A percentile compares a stretch with the other conserved stretches of the same genome.
Conservation (phyloP, 176 grass and related monocot species). For the Juncus inflexus region DNA sequence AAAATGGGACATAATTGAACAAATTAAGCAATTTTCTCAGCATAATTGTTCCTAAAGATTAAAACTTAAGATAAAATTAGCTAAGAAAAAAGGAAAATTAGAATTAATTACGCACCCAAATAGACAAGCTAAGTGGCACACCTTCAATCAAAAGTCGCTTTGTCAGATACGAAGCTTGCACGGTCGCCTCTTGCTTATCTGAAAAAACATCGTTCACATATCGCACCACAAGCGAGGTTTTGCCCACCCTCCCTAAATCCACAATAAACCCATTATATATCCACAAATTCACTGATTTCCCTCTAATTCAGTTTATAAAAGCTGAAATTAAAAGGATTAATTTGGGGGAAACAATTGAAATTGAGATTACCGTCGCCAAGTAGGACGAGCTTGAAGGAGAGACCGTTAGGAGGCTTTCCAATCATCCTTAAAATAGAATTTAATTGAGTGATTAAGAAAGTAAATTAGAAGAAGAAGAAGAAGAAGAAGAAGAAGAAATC, state of each 20-base stretch:
- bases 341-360: not conserved
- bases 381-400: slow-evolving; percentile 72
- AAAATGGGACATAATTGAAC: not conserved
- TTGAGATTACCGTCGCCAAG: slow-evolving; percentile 53
- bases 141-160: slow-evolving; percentile 66
- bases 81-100: slow-evolving; percentile 18
- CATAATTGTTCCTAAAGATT: not conserved
- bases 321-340: not conserved
- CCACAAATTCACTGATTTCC: not conserved
- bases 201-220: slow-evolving; percentile 84
- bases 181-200: slow-evolving; percentile 73
- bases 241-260: slow-evolving; percentile 58
- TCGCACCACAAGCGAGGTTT: slow-evolving; percentile 69
- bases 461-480: too few species aligned
- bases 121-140: slow-evolving; percentile 78
- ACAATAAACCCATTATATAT: slow-evolving; percentile 15
- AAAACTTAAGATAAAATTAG: not conserved
- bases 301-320: too few species aligned
- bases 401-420: slow-evolving; percentile 28
- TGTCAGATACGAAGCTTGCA: slow-evolving; percentile 76
- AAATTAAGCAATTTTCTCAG: slow-evolving; percentile 7
- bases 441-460: too few species aligned
- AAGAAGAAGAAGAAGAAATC: too few species aligned
- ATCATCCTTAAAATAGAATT: slow-evolving; percentile 27
- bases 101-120: slow-evolving; percentile 69